Conservation (phyloP, 164 flowering plant species). For the Chloranthus sessilifolius region DNA sequence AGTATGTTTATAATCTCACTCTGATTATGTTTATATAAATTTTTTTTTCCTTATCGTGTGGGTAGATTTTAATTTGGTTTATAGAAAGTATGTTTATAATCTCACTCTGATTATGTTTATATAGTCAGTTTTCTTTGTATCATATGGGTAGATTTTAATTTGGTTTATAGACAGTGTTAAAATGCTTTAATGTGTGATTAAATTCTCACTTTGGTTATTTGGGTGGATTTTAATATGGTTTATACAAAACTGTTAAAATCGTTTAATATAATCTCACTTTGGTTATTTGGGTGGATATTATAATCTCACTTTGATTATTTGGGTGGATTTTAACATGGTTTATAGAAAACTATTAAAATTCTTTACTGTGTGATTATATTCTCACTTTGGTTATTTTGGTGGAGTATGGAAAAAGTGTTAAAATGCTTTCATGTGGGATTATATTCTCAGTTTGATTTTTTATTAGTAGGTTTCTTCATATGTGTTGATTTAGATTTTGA, state of each 20-base stretch:
- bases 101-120: not conserved
- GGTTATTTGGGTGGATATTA: no score
- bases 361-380: no score
- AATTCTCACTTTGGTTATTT: not conserved
- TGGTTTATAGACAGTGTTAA: not conserved
- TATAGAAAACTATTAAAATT: no score
- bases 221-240: not conserved
- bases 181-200: no score
- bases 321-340: not conserved
- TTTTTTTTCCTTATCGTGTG: not conserved
- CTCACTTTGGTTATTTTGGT: not conserved
- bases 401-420: no score
- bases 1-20: conserved; percentile 32
- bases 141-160: not conserved
- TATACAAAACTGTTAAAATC: no score
- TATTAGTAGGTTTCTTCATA: no score
- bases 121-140: not conserved
- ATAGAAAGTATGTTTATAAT: conserved; percentile 18
- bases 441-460: no score
- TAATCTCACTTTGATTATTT: not conserved
- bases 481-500: no score
- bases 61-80: not conserved
- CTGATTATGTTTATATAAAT: not conserved
- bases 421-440: no score
- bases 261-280: no score